Evolutionary conservation across 305 asterid genomes (phyloP).

Genomic region (Fraxinus floribunda): DNA sequence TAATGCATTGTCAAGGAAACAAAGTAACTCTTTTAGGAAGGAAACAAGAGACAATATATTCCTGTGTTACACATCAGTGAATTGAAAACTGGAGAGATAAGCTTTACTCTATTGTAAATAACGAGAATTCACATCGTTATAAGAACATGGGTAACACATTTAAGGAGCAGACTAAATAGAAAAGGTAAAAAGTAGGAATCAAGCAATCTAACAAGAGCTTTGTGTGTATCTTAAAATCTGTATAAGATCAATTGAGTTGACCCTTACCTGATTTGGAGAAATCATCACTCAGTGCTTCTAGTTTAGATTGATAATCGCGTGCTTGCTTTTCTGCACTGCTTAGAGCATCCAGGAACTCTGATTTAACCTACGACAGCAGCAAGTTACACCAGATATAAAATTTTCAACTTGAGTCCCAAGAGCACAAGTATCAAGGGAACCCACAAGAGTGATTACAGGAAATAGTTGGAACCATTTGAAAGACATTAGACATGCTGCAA

Average conservation of each 20-base stretch:
- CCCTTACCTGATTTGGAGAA: conserved; percentile 65
- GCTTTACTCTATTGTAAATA: background rate
- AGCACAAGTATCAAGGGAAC: conserved; percentile 2
- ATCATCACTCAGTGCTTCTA: conserved; percentile 57
- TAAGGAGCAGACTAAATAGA: background rate
- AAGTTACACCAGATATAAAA: background rate
- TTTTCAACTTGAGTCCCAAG: background rate
- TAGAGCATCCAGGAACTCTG: conserved; percentile 87
- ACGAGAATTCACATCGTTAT: background rate
- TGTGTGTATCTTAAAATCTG: background rate
- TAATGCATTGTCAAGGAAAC: background rate
- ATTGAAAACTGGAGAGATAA: background rate
- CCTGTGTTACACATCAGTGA: background rate
- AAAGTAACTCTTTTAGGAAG: conserved; percentile 4
- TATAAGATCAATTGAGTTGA: conserved; percentile 4
- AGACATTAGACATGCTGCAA: background rate
- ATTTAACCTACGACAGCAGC: conserved; percentile 60
- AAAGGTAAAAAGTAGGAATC: conserved; percentile 7
- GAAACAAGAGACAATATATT: background rate
- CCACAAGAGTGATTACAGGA: background rate
- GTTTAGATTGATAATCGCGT: conserved; percentile 57
- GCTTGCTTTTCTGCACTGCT: conserved; percentile 95
- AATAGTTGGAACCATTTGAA: background rate
- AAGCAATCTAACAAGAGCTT: background rate
- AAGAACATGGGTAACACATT: background rate